Evolutionary conservation across 441 rosid genomes (phyloP), one percentile per base, ranked within the genome.

Genomic region (Jatropha multifida): DNA sequence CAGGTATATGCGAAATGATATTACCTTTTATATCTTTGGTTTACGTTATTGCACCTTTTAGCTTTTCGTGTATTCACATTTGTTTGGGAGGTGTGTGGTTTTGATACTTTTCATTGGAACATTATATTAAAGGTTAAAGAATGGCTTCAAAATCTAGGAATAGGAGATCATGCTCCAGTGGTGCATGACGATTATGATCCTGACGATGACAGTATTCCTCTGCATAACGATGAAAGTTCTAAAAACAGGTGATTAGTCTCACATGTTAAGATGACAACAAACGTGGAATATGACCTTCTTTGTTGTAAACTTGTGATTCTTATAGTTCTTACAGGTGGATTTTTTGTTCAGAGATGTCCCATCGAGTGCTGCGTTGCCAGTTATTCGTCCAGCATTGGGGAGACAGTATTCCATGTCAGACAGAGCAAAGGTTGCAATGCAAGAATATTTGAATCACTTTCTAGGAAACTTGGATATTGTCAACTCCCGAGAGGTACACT

Each of bases 61-160:
- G 15, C 38, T 59, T 59, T 3, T 59, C 32, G 11, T 26, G 32
- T 59, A 15, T 49, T 32, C 20, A 27, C 15, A 66, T 64, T 78
- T 27, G 77, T 73, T 84, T 75, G 69, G 74, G 83, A 76, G 69
- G 75, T 69, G 73, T 68, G 63, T 71, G 78, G 80, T 78, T 80
- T 87, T 89, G 87, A 91, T 87, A 65, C 69, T 81, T 85, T 82
- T 84, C 8, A 65, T 85, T 88, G 86, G 82, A 80, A 80, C 77
- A 77, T 83, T 83, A 76, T 74, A 81, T 88, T 81, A 85, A 92
- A 96, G 99, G 99, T 96, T 88, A 96, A 90, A 94, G 99, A 94
- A 80, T 96, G 99, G 99, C 98, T 96, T 86, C 98, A 94, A 89
- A 94, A 93, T 90, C 96, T 96, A 86, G 99, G 99, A 88, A 90